Base-by-base conservation (phyloP, 164 flowering plant species). In the Vitis vinifera region DNA sequence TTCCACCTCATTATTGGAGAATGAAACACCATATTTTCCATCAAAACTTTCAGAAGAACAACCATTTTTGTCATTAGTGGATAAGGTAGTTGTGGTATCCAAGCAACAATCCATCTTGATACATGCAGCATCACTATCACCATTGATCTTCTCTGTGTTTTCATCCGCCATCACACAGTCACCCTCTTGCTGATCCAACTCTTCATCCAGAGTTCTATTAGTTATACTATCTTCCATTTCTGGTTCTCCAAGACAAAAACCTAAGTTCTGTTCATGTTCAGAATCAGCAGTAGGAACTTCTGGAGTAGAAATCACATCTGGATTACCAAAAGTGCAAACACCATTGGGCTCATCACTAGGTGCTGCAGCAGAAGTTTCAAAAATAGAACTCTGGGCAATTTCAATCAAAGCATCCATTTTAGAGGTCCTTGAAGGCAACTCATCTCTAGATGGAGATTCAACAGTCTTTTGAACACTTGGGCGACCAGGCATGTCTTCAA, bases 391-490 rank as follows among this genome's bases (percentile, higher is more conserved):
- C 64, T 77, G 85, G 27, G 83, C 85, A 79, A 85, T 79, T 73
- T 82, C 86, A 75, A 81, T 68, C 23, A 77, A 64, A 62, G 83
- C 85, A 79, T 82, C 84, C 81, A 84, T 79, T 68, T 75, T 83
- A 56, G 84, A 79, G 10, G 74, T 69, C 68, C 72, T 64, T 15
- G 77, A 47, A 61, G 77, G 82, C 52, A 73, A 31, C 31, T 19
- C 85, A 55, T 75, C 77, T 50, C 51, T 60, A 59, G 67, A 68
- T 49, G 82, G 77, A 60, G 76, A 69, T 8, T 80, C 79, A 50
- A 63, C 47, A 49, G 48, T 74, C 60, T 68, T 76, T 50, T 73
- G 75, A 61, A 60, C 62, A 75, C 64, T 68, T 17, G 64, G 68
- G 48, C 68, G 75, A 77, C 73, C 82, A 27, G 82, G 75, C 16